A percentile compares a stretch with the other conserved stretches of the same genome.
phyloP scores from a whole-genome alignment of 192 early-diverging fungal species.

The Coemansia brasiliensis region DNA sequence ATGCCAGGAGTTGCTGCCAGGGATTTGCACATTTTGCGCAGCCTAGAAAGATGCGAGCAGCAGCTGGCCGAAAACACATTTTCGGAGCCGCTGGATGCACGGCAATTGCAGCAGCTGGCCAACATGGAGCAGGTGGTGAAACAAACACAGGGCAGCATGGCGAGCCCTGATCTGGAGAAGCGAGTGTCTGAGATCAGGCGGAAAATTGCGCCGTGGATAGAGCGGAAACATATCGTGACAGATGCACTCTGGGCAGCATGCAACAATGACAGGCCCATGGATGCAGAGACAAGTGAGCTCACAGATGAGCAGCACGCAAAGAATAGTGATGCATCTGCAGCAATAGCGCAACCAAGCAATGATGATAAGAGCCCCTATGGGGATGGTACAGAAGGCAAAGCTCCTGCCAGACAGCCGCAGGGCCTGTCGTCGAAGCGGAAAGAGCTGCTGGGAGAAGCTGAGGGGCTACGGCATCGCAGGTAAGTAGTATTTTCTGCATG shows the following conservation, averaged over 20 bases:
- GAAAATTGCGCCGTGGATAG: slow-evolving; percentile 28
- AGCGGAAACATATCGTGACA: slow-evolving; percentile 24
- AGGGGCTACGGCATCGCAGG: slow-evolving; percentile 45
- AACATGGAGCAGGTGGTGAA: slow-evolving; percentile 31
- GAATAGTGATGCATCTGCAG: background rate
- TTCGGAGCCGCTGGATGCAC: slow-evolving; percentile 35
- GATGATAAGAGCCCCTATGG: no score
- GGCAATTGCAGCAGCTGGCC: slow-evolving; percentile 32
- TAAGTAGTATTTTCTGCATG: slow-evolving; percentile 17
- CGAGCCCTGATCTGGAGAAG: background rate
- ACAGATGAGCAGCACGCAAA: background rate
- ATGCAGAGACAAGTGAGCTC: background rate
- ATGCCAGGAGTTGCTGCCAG: slow-evolving; percentile 1
- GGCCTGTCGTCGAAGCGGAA: slow-evolving; percentile 23
- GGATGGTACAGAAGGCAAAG: background rate
- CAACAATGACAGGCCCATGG: background rate
- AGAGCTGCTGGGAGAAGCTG: slow-evolving; percentile 46
- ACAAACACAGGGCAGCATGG: background rate
- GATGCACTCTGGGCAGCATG: background rate
- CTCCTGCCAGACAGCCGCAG: slow-evolving; percentile 5
- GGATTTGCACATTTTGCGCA: slow-evolving; percentile 19
- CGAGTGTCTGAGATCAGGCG: slow-evolving; percentile 12
- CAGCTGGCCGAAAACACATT: slow-evolving; percentile 20
- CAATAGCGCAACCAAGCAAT: no score
- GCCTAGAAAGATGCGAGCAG: slow-evolving; percentile 26